Evolutionary conservation across 768 basidiomycete genomes (phyloP).

Genomic region (Hygrocybe coccinea): DNA sequence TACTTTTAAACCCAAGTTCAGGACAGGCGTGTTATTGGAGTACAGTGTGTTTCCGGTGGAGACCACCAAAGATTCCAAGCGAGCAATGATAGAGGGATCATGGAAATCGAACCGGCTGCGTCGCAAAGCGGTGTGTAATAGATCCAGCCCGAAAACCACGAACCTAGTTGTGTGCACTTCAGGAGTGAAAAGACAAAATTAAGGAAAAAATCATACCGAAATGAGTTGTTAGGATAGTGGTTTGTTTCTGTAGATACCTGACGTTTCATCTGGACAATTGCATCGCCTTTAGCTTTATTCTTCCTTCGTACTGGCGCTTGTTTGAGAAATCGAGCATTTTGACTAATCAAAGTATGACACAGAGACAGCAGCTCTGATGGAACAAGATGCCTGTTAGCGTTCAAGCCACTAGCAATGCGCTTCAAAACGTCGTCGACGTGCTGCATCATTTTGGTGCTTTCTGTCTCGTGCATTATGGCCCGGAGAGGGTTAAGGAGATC

Average conservation of each 20-base stretch:
- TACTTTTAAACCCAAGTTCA: slow-evolving; percentile 72
- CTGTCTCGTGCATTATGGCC: slow-evolving; percentile 81
- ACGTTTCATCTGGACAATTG: slow-evolving; percentile 76
- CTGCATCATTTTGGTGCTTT: slow-evolving; percentile 70
- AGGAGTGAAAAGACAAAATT: not conserved
- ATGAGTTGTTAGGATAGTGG: slow-evolving; percentile 82
- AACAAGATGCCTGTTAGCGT: slow-evolving; percentile 68
- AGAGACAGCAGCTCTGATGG: slow-evolving; percentile 71
- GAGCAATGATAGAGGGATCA: slow-evolving; percentile 65
- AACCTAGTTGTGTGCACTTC: slow-evolving; percentile 48
- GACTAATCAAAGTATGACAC: slow-evolving; percentile 85
- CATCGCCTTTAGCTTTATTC: slow-evolving; percentile 45
- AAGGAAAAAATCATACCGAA: slow-evolving; percentile 49
- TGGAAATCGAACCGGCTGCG: slow-evolving; percentile 83
- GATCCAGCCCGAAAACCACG: slow-evolving; percentile 84
- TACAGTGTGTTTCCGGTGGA: slow-evolving; percentile 91
- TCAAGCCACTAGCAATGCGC: slow-evolving; percentile 77
- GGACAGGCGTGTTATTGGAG: slow-evolving; percentile 69
- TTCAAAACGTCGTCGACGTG: slow-evolving; percentile 86
- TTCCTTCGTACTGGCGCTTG: slow-evolving; percentile 42
- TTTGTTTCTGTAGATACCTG: slow-evolving; percentile 49
- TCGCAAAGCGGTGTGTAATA: slow-evolving; percentile 83
- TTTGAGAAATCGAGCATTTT: slow-evolving; percentile 83
- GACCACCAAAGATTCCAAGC: slow-evolving; percentile 80
- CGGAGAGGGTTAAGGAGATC: slow-evolving; percentile 73